Evolutionary conservation across 177 flowering plant species (phyloP).

Genomic region (Tripterygium wilfordii): DNA sequence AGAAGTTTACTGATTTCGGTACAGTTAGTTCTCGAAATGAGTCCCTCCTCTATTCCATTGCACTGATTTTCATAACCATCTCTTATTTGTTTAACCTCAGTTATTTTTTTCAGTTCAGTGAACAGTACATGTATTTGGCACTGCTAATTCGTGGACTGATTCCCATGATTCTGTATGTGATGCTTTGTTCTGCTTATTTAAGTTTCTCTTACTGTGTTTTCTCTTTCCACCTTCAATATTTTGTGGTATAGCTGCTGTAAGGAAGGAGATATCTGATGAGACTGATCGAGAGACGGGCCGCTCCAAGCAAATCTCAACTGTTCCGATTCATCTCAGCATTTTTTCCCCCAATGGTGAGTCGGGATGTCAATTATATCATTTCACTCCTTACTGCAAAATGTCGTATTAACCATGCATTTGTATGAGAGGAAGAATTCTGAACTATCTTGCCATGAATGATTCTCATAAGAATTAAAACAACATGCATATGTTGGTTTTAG

Average conservation of each 20-base stretch:
- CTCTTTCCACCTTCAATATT: too few relatives aligned
- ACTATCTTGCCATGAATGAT: too few relatives aligned
- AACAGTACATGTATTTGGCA: too few relatives aligned
- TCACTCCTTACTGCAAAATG: not conserved
- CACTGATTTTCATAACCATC: too few relatives aligned
- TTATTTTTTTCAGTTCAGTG: too few relatives aligned
- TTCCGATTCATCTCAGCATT: slow-evolving; percentile 83
- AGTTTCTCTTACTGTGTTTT: not conserved
- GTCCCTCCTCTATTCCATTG: not conserved
- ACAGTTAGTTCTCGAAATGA: not conserved
- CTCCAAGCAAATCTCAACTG: slow-evolving; percentile 49
- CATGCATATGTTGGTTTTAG: too few relatives aligned
- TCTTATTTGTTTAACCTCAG: too few relatives aligned
- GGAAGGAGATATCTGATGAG: slow-evolving; percentile 73
- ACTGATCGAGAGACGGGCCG: slow-evolving; percentile 83
- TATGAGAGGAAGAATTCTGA: not conserved
- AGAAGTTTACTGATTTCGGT: slow-evolving; percentile 67
- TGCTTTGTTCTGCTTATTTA: not conserved
- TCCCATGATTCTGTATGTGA: too few relatives aligned
- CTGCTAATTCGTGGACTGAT: too few relatives aligned
- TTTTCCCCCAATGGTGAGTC: slow-evolving; percentile 70
- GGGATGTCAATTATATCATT: not conserved
- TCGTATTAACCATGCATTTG: not conserved
- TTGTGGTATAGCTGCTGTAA: slow-evolving; percentile 76
- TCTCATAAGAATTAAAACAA: too few relatives aligned